Percentiles rank a stretch among this genome's conserved stretches.
Conservation (phyloP, 2,329 filamentous ascomycete genomes). For the Colletotrichum sp. region DNA sequence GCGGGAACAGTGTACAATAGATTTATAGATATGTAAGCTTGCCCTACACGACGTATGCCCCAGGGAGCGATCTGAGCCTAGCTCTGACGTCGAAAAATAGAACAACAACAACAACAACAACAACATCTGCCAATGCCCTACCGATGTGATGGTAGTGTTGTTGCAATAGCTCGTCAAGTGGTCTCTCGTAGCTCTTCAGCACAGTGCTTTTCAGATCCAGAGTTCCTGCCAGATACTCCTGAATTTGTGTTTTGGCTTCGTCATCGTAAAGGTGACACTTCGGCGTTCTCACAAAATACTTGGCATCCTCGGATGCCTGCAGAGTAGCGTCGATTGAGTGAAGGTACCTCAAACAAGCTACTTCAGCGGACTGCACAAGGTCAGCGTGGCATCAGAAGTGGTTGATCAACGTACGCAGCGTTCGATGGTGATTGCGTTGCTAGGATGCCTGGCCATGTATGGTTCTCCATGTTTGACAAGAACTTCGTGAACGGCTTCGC, state of each 20-base stretch:
- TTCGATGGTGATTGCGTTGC: fast-evolving
- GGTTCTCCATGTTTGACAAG: neutral
- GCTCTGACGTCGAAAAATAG: too few species aligned
- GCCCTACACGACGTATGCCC: too few species aligned
- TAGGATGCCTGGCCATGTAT: neutral
- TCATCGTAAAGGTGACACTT: neutral
- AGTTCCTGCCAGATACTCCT: neutral
- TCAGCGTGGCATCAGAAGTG: neutral
- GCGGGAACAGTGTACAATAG: too few species aligned
- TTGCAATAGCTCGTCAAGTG: neutral
- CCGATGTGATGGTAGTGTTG: neutral
- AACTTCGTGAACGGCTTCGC: neutral
- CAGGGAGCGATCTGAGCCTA: too few species aligned
- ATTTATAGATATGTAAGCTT: too few species aligned
- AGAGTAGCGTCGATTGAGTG: neutral
- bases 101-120: too few species aligned
- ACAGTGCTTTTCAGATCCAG: neutral
- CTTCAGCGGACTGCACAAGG: neutral
- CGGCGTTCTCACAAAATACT: too few species aligned
- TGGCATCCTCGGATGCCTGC: neutral
- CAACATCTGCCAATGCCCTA: neutral
- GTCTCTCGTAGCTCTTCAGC: neutral
- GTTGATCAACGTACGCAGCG: neutral
- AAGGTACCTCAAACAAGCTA: neutral
- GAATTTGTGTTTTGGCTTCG: neutral